Evolutionary conservation across 192 early-diverging fungal genomes (phyloP).

Genomic region (Geranomyces variabilis): DNA sequence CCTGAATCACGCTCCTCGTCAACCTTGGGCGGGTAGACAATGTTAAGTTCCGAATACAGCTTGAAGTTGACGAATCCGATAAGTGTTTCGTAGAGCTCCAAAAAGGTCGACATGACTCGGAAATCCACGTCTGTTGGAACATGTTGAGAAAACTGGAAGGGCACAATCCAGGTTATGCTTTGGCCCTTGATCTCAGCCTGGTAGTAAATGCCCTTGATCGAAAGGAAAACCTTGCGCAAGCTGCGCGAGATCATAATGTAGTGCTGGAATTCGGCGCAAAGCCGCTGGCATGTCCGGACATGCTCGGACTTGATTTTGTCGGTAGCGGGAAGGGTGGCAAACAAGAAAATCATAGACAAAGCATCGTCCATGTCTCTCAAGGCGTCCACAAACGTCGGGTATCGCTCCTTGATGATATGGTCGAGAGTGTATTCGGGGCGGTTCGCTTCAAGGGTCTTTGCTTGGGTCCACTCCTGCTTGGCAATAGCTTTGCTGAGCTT

Average conservation of each 20-base stretch:
- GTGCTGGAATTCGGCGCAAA: constrained; percentile 93
- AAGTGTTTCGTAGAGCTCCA: constrained; percentile 93
- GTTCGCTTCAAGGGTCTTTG: constrained; percentile 73
- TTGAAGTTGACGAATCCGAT: constrained; percentile 94
- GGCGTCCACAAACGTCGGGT: constrained; percentile 92
- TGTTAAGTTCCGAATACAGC: constrained; percentile 84
- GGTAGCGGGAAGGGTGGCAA: constrained; percentile 84
- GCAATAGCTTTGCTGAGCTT: constrained; percentile 86
- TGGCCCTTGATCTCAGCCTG: constrained; percentile 97
- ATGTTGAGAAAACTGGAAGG: constrained; percentile 90
- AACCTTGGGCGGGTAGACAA: constrained; percentile 89
- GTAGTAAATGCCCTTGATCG: constrained; percentile 99
- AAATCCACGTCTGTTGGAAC: constrained; percentile 95
- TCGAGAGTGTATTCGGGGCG: constrained; percentile 87
- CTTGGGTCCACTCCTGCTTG: constrained; percentile 78
- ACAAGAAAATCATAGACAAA: constrained; percentile 94
- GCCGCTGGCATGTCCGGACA: constrained; percentile 67
- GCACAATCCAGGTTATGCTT: constrained; percentile 89
- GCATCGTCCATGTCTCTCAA: constrained; percentile 96
- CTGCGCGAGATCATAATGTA: constrained; percentile 79
- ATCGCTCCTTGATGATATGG: constrained; percentile 94
- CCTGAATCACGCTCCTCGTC: constrained; percentile 65
- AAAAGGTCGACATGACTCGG: constrained; percentile 94
- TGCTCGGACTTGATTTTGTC: constrained; percentile 48
- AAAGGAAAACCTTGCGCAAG: constrained; percentile 89